Evolutionary conservation across 2,329 filamentous ascomycete genomes (phyloP).

Genomic region (Penicillium palitans): DNA sequence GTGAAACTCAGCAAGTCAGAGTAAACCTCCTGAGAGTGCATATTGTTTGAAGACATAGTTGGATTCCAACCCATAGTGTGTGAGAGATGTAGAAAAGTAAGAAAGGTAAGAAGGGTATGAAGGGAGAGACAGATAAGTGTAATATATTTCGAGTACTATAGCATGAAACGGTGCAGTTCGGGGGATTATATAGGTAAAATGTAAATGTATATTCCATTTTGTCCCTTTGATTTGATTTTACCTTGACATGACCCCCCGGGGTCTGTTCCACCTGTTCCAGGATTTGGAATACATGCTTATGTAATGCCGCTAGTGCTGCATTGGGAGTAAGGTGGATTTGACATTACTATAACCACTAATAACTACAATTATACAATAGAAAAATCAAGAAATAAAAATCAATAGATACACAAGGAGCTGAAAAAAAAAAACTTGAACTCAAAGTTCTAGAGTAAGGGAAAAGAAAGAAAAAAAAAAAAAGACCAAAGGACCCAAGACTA

Average conservation of each 20-base stretch:
- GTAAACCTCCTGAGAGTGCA: slow-evolving; percentile 21
- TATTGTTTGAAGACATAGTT: slow-evolving; percentile 15
- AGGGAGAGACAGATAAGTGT: too few relatives aligned
- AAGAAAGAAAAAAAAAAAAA: background rate
- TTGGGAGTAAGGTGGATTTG: background rate
- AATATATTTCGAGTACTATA: background rate
- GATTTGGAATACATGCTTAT: slow-evolving; percentile 20
- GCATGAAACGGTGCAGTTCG: background rate
- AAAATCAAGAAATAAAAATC: background rate
- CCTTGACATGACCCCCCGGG: background rate
- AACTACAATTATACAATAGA: background rate
- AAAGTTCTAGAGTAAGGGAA: background rate
- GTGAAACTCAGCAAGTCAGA: slow-evolving; percentile 47
- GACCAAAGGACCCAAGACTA: background rate
- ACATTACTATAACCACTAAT: background rate
- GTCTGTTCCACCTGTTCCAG: background rate
- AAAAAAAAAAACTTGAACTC: background rate
- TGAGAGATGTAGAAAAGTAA: background rate
- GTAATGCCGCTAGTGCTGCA: slow-evolving; percentile 9
- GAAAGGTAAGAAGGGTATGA: too few relatives aligned
- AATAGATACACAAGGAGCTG: background rate
- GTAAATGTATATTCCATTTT: background rate
- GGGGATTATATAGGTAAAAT: slow-evolving; percentile 4
- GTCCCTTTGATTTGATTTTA: slow-evolving; percentile 3
- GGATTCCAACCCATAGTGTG: background rate